Base-by-base conservation (phyloP, 2,329 filamentous ascomycete genomes). In the Ophiostoma triangulosporum region DNA sequence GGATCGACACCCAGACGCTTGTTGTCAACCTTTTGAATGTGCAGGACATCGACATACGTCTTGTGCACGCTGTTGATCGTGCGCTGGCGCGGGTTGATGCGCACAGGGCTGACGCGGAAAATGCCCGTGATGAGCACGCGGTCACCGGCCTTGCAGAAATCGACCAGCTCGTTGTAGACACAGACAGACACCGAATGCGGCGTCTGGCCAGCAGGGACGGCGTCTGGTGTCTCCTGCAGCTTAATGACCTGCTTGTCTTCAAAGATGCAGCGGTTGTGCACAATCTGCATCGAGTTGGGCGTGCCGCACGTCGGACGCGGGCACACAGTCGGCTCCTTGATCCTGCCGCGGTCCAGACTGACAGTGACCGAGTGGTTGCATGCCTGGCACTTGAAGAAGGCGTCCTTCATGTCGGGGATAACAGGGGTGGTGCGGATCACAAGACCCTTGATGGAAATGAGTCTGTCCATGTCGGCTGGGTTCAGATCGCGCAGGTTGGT, bases 241-340 rank as follows among this genome's bases (percentile, higher is more conserved):
- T 98, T 98, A 70, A 98, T 95, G 56, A 98, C 88, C 66, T 98
- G 93, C 73, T 98, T 98, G 67, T 98, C 93, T 53, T 90, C 85
- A 63, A 98, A 98, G 8, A 80, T 79, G 61, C 89, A 97, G 57
- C 93, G 84, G 68, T 98, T 98, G 73, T 98, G 93, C 20, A 97
- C 78, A 60, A 98, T 94, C 64, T 96, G 88, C 91, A 98, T 97
- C 1, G 91, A 95, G 70, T 98, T 97, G 65, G 84, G 86, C 53
- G 85, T 83, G 50, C 80, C 76, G 70, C 93, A 98, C 53, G 86
- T 80, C 24, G 79, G 75, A 53, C 93, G 84, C 22, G 90, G 88
- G 65, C 93, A 98, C 61, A 84, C 78, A 0, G 88, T 96, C 2
- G 93, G 93, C 67, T 98, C 93, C 22, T 88, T 84, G 63, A 98